A percentile compares a stretch with the other conserved stretches of the same genome.
These are phyloP conservation scores for sorghum (Sorghum bicolor) DNA, from an alignment of 176 grass and related monocot genomes.

Conservation along the genomic window DNA sequence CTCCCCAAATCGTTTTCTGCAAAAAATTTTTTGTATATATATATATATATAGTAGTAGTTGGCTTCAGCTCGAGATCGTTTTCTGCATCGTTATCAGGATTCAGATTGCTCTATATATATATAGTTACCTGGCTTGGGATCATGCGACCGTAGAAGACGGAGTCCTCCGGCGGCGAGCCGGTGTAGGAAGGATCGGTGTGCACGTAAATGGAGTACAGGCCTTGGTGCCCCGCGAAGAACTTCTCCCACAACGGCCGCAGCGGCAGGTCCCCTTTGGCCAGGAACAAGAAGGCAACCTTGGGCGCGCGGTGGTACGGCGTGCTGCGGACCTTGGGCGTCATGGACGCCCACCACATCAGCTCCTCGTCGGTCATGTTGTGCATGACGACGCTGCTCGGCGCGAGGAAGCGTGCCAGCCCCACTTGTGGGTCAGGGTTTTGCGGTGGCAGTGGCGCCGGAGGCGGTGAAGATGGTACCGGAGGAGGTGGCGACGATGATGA, in stretches of 20 bases:
- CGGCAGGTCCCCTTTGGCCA: conserved; percentile 46
- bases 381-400: background rate
- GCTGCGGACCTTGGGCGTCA: conserved; percentile 39
- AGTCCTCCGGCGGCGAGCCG: conserved; percentile 40
- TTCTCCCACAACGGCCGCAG: conserved; percentile 73
- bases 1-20: conserved; percentile 59
- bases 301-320: conserved; percentile 31
- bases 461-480: background rate
- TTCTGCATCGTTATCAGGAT: too few species aligned
- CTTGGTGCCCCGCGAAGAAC: conserved; percentile 67
- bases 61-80: background rate
- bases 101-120: too few species aligned
- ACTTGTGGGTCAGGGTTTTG: background rate
- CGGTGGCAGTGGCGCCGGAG: background rate
- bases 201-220: conserved; percentile 66
- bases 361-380: conserved; percentile 67
- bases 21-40: background rate
- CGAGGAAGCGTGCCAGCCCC: background rate
- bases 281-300: conserved; percentile 85
- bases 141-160: conserved; percentile 61
- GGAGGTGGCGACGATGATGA: background rate
- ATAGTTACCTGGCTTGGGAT: conserved; percentile 44
- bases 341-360: conserved; percentile 59
- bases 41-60: background rate
- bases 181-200: conserved; percentile 52